Evolutionary conservation across 371 early-diverging fungal species (phyloP).

Genomic region (Mortierella sp.): DNA sequence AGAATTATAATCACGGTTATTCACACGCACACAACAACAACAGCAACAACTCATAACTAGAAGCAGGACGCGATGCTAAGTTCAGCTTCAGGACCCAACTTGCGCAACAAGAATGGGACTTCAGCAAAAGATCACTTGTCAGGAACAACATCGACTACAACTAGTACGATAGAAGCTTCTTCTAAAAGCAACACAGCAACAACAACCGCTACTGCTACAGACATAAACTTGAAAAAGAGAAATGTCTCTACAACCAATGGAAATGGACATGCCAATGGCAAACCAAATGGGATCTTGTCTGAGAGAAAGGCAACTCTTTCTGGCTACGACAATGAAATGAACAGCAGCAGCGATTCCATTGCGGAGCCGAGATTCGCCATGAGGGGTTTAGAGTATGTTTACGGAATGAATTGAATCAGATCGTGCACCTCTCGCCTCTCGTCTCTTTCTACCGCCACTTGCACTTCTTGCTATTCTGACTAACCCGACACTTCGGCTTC

Average conservation of each 20-base stretch:
- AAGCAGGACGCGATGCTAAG: constrained; percentile 7
- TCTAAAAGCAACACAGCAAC: neutral
- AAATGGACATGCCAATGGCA: constrained; percentile 11
- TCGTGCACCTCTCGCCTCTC: neutral
- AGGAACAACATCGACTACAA: neutral
- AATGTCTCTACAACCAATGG: constrained; percentile 1
- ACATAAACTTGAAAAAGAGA: constrained; percentile 13
- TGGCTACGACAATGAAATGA: constrained; percentile 21
- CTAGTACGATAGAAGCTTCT: too few species aligned
- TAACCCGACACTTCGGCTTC: neutral
- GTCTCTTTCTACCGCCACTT: neutral
- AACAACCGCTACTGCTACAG: constrained; percentile 3
- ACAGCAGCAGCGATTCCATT: constrained; percentile 33
- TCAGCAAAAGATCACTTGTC: neutral
- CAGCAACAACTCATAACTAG: neutral
- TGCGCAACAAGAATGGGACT: constrained; percentile 7
- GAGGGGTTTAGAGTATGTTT: neutral
- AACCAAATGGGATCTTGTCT: constrained; percentile 22
- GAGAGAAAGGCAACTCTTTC: constrained; percentile 15
- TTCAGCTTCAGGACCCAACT: constrained; percentile 12
- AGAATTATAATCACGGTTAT: neutral
- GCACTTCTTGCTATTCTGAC: neutral
- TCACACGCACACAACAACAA: neutral
- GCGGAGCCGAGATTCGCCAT: constrained; percentile 10
- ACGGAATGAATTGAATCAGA: too few species aligned